Base-by-base conservation (phyloP, 2,329 filamentous ascomycete genomes). In the Fusarium phyllophilum region DNA sequence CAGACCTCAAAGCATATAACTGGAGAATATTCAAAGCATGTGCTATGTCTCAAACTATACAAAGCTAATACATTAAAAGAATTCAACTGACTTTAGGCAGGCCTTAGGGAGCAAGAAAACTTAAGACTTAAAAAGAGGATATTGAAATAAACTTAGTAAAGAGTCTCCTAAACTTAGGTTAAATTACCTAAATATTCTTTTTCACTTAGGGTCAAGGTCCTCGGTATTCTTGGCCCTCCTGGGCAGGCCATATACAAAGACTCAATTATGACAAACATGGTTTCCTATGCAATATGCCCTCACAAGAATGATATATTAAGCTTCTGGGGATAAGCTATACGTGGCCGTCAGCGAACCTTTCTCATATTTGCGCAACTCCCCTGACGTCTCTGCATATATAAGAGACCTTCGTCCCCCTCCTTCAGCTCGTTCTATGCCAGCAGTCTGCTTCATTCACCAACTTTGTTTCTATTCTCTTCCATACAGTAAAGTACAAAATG, bases 221-320 rank as follows among this genome's bases (percentile, higher is more conserved):
- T 18, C 7, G 13, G 18, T 26, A 13, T 26, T 45, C 42, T 26
- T 46, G 14, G 8, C 41, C 22, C 22, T 11, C 14, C 41, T n/a
- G n/a, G 12, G 17, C 44, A 26, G 11, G 11, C 31, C 8, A 20
- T 51, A 51, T 24, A 24, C 17, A 18, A 18, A 33, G 15, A 18
- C 17, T 51, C 12, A 24, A 34, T 24, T 10, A 20, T 18, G 17
- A 34, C 8, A 14, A 24, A 18, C 12, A 34, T 34, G 8, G 6
- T 51, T 51, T 33, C 5, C 20, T 29, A 33, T 33, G 10, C 20
- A 15, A n/a, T 18, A 12, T 31, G 20, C 14, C 20, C 10, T 29
- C 22, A 13, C 0, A 9, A 22, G 0, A 14, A 22, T 10, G 5
- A n/a, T 6, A 6, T n/a, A 11, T 20, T n/a, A n/a, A n/a, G 14